Conservation (phyloP, 2,329 filamentous ascomycete species). For the Dactylellina haptotyla region DNA sequence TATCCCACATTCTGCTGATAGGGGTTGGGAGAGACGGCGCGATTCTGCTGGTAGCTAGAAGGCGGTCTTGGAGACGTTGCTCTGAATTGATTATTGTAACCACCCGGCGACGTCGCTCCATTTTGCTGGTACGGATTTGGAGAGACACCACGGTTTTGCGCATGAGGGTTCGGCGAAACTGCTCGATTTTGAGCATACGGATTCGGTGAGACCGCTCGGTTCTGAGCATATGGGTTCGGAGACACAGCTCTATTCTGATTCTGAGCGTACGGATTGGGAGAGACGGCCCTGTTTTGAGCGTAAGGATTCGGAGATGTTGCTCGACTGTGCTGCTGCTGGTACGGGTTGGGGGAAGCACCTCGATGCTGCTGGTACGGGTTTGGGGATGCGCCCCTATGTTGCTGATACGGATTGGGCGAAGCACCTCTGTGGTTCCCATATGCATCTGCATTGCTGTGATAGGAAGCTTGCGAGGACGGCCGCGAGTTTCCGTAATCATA, state of each 20-base stretch:
- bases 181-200: slow-evolving; percentile 43
- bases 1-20: slow-evolving; percentile 43
- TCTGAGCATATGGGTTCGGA: slow-evolving; percentile 59
- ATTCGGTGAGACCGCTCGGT: slow-evolving; percentile 19
- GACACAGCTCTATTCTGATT: slow-evolving; percentile 57
- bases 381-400: slow-evolving; percentile 35
- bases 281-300: slow-evolving; percentile 59
- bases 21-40: slow-evolving; percentile 55
- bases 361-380: slow-evolving; percentile 49
- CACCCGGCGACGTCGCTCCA: slow-evolving; percentile 52
- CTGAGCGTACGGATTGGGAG: slow-evolving; percentile 58
- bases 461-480: slow-evolving; percentile 60
- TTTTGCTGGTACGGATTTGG: slow-evolving; percentile 58
- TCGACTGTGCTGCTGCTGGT: slow-evolving; percentile 11
- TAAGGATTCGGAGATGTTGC: slow-evolving; percentile 56
- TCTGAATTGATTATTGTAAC: slow-evolving; percentile 55
- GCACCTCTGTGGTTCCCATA: slow-evolving; percentile 62
- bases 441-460: slow-evolving; percentile 59
- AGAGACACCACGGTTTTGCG: slow-evolving; percentile 60
- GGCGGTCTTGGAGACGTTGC: slow-evolving; percentile 55
- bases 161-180: slow-evolving; percentile 56
- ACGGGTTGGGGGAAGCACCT: slow-evolving; percentile 54
- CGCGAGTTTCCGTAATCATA: slow-evolving; percentile 59
- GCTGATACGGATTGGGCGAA: slow-evolving; percentile 57
- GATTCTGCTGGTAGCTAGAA: slow-evolving; percentile 46